Evolutionary conservation across 441 rosid genomes (phyloP).

Genomic region (Eruca vesicaria): DNA sequence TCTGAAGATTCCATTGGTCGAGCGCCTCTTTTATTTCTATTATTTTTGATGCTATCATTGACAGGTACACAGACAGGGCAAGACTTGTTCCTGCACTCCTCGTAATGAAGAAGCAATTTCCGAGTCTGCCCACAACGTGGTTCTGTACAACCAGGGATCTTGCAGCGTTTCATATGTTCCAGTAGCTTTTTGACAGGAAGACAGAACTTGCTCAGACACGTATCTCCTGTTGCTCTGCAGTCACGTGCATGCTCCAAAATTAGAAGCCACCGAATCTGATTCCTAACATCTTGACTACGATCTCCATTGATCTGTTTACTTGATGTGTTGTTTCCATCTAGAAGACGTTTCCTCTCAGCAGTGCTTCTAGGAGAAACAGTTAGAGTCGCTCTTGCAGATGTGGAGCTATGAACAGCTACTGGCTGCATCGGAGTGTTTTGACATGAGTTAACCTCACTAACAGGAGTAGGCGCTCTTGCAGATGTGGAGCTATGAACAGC

Average conservation of each 20-base stretch:
- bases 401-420: conserved; percentile 52
- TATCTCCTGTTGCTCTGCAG: conserved; percentile 74
- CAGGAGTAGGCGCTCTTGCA: no score
- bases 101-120: conserved; percentile 60
- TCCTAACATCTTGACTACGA: conserved; percentile 23
- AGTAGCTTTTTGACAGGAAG: conserved; percentile 48
- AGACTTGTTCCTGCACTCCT: conserved; percentile 47
- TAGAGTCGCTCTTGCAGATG: conserved; percentile 50
- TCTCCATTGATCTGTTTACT: conserved; percentile 50
- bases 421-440: conserved; percentile 26
- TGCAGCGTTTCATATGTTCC: conserved; percentile 71
- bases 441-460: no score
- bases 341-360: conserved; percentile 33
- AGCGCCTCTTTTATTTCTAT: conserved; percentile 35
- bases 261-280: conserved; percentile 74
- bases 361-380: conserved; percentile 40
- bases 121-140: conserved; percentile 66
- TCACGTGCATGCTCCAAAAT: conserved; percentile 75
- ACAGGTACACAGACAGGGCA: conserved; percentile 86
- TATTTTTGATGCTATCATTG: conserved; percentile 44
- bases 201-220: conserved; percentile 59
- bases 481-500: no score
- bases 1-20: conserved; percentile 44
- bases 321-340: conserved; percentile 41
- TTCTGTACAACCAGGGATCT: conserved; percentile 51